phyloP scores from a whole-genome alignment of 257 asterid species.

The Plantago major region DNA sequence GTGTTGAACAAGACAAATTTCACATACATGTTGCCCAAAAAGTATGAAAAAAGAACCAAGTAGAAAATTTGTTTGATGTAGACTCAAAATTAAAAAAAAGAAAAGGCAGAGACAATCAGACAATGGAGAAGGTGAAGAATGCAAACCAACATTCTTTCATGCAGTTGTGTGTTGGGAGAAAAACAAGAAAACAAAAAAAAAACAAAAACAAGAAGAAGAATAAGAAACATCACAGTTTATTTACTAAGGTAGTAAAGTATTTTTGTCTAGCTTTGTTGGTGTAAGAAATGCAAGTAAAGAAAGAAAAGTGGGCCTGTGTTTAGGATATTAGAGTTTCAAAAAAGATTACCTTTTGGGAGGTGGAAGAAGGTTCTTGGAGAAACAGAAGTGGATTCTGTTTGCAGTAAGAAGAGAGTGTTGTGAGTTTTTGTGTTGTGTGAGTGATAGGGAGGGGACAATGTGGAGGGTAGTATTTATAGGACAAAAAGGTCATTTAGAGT shows the following conservation, averaged over 20 bases:
- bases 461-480: slow-evolving; percentile 46
- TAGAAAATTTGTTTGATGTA: not conserved
- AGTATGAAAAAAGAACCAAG: slow-evolving; percentile 2
- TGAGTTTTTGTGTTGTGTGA: slow-evolving; percentile 11
- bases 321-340: slow-evolving; percentile 32
- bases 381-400: not conserved
- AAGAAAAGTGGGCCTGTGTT: slow-evolving; percentile 28
- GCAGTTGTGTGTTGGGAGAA: not conserved
- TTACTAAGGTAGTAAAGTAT: not conserved
- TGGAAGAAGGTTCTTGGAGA: slow-evolving; percentile 22
- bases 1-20: slow-evolving; percentile 28
- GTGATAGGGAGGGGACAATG: slow-evolving; percentile 28
- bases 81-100: not conserved
- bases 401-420: not conserved
- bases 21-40: slow-evolving; percentile 19
- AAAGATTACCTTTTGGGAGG: slow-evolving; percentile 63
- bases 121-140: not conserved
- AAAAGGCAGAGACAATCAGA: not conserved
- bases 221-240: not conserved
- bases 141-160: not conserved
- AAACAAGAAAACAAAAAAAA: not conserved
- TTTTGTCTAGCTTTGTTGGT: slow-evolving; percentile 40
- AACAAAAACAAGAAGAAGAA: no score
- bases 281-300: slow-evolving; percentile 29
- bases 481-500: slow-evolving; percentile 25